Base-by-base conservation (phyloP, 1,284 basidiomycete genomes). In the Coniferiporia weirii region DNA sequence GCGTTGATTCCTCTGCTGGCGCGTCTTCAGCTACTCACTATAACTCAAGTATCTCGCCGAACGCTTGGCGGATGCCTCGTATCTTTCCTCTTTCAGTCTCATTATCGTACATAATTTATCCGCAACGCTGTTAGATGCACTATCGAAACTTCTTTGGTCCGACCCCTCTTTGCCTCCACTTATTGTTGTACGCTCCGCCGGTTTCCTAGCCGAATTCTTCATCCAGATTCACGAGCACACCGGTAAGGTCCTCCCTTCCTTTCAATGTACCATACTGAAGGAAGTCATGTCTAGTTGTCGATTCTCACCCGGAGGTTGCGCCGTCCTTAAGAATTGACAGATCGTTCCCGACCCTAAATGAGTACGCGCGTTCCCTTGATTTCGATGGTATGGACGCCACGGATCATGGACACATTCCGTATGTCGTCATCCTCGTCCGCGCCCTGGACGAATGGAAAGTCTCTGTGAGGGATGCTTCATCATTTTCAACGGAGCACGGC, bases 271-370 rank as follows among this genome's bases (percentile, higher is more conserved):
- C 8, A 15, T 12, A 19, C 19, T 59, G 22, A 19, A 49, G 20
- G 35, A 46, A 38, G 9, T 56, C 27, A 51, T 54, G 44, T 43
- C 43, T 68, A 89, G 93, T 99, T 67, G 86, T 97, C 66, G 95
- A 98, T 69, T 93, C 90, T 15, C 97, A 99, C 73, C 89, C 93
- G 0, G 93, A 97, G 65, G 85, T 80, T 0, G 73, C 84, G 0
- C 87, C 92, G 15, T 93, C 94, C 7, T 79, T 99, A 0, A 85
- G 95, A 40, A 86, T 99, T 62, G 91, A 95, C 72, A 82, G 85
- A 57, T 91, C 96, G 0, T 98, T 98, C 78, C 87, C 91, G 0
- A 81, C 84, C 0, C 80, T 98, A 4, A 77, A 87, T 57, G 77
- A 87, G 57, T 86, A 91, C 70, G 84, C 91, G 0, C 72, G 80